Evolutionary conservation across 169 alveolate genomes (phyloP).

Genomic region (Plasmodium chabaudi): DNA sequence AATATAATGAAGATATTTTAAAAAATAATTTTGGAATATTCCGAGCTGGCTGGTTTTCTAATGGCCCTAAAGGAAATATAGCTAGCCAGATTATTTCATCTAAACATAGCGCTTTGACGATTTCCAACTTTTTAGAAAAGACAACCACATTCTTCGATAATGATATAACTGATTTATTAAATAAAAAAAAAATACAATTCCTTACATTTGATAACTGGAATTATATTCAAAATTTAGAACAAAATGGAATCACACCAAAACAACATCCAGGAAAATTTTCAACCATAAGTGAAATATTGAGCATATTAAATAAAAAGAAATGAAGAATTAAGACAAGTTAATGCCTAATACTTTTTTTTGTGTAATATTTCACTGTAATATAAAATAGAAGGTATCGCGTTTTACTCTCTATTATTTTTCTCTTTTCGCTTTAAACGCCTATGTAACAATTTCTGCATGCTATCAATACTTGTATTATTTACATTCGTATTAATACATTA

Average conservation of each 20-base stretch:
- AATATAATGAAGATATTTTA: conserved; percentile 27
- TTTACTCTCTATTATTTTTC: too few relatives aligned
- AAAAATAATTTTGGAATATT: conserved; percentile 33
- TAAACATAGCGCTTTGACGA: conserved; percentile 6
- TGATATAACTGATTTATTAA: conserved; percentile 41
- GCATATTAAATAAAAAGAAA: conserved; percentile 7
- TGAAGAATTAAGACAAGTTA: neutral
- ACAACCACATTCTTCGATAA: conserved; percentile 29
- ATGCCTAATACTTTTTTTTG: neutral
- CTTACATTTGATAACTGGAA: conserved; percentile 45
- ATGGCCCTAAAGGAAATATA: conserved; percentile 70
- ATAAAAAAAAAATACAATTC: conserved; percentile 24
- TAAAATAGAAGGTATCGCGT: too few relatives aligned
- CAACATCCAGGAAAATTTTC: conserved; percentile 30
- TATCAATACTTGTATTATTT: too few relatives aligned
- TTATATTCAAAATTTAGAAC: conserved; percentile 38
- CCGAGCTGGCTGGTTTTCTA: conserved; percentile 66
- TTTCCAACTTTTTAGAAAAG: conserved; percentile 51
- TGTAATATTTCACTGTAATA: too few relatives aligned
- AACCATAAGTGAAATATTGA: conserved; percentile 13
- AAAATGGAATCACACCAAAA: conserved; percentile 8
- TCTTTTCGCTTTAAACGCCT: too few relatives aligned
- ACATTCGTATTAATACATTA: too few relatives aligned
- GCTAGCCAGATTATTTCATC: conserved; percentile 50
- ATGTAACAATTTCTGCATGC: too few relatives aligned